Conservation (phyloP, 2,329 filamentous ascomycete species). For the Paramyrothecium sp. region DNA sequence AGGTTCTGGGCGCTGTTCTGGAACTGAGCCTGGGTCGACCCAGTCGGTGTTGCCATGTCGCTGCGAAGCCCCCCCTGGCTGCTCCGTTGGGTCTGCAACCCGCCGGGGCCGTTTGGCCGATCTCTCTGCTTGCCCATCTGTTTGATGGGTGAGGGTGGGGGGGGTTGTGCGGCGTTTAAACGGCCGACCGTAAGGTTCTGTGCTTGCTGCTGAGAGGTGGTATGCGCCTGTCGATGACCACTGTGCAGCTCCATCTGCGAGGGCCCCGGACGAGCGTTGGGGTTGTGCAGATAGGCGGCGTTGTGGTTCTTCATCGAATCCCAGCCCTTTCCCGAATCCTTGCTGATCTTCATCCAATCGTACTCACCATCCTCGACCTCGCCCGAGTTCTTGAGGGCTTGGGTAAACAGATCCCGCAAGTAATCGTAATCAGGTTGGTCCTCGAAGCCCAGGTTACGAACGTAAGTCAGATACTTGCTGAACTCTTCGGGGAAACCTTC, state of each 20-base stretch:
- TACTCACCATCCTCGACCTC: constrained; percentile 98
- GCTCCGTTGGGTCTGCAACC: constrained; percentile 71
- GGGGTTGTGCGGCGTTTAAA: constrained; percentile 93
- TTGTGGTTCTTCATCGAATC: constrained; percentile 69
- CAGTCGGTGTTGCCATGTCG: constrained; percentile 80
- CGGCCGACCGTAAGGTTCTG: constrained; percentile 73
- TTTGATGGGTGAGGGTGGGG: constrained; percentile 81
- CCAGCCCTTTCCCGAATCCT: constrained; percentile 81
- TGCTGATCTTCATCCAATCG: constrained; percentile 98
- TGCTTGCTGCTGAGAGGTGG: constrained; percentile 61
- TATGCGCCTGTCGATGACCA: constrained; percentile 64
- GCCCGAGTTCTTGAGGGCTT: constrained; percentile 89
- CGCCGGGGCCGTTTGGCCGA: constrained; percentile 77
- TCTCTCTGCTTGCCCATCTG: constrained; percentile 72
- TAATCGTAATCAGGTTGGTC: constrained; percentile 99
- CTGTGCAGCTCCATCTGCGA: constrained; percentile 84
- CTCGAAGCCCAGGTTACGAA: constrained; percentile 96
- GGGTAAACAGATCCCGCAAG: constrained; percentile 91
- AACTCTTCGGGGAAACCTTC: constrained; percentile 97
- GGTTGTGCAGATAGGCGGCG: constrained; percentile 64
- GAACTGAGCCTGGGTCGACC: constrained; percentile 93
- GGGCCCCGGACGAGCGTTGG: constrained; percentile 74
- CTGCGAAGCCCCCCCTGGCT: constrained; percentile 69
- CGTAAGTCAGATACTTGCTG: constrained; percentile 95
- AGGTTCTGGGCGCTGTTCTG: constrained; percentile 93